Conservation (phyloP, 352 stramenopile genomes). For the Globisporangium alternatum region DNA sequence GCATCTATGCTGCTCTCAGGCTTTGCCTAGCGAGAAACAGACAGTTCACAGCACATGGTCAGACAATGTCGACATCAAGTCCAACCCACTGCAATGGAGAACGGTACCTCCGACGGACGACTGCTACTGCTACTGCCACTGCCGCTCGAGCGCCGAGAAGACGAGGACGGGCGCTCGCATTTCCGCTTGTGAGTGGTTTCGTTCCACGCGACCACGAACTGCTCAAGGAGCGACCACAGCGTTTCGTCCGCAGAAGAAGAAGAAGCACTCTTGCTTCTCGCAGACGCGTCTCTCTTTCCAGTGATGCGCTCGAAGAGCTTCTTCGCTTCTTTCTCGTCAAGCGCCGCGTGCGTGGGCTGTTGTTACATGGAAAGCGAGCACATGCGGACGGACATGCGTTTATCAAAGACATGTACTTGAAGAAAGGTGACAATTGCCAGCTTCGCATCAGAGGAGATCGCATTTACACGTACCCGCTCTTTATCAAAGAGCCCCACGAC, state of each 20-base stretch:
- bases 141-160: conserved; percentile 11
- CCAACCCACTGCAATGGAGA: not conserved
- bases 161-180: conserved; percentile 10
- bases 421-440: not conserved
- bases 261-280: conserved; percentile 15
- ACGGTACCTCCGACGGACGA: conserved; percentile 6
- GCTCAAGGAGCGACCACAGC: conserved; percentile 14
- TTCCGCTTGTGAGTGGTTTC: conserved; percentile 15
- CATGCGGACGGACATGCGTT: not conserved
- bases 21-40: not conserved
- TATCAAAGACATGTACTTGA: not conserved
- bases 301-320: conserved; percentile 13
- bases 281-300: conserved; percentile 13
- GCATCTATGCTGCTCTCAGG: not conserved
- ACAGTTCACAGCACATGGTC: not conserved
- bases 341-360: conserved; percentile 1
- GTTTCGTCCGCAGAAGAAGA: conserved; percentile 4
- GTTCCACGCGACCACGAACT: conserved; percentile 17
- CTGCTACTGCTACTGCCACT: conserved; percentile 9
- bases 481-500: conserved; percentile 42
- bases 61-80: not conserved
- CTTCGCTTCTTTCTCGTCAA: conserved; percentile 16
- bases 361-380: not conserved
- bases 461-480: conserved; percentile 24
- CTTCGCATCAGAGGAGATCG: not conserved